Evolutionary conservation across 495 filamentous ascomycete genomes (phyloP).

Genomic region (Staphylotrichum tortipilum): DNA sequence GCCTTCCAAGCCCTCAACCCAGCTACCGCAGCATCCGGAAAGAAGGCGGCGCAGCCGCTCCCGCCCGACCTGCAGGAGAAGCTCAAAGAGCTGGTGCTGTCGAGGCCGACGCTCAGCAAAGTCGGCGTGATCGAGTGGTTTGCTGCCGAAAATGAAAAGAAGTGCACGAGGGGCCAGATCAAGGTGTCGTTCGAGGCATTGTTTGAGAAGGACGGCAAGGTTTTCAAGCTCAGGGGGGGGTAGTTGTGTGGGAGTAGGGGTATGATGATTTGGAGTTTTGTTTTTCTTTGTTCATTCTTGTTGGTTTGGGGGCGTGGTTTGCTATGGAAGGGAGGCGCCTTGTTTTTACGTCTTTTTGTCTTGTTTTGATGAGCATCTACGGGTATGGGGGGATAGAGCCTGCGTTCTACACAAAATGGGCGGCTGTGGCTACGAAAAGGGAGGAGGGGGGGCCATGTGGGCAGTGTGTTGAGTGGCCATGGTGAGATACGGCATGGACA

Average conservation of each 20-base stretch:
- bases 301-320: no score
- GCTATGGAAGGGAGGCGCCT: no score
- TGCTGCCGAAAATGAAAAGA: conserved; percentile 10
- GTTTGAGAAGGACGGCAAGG: conserved; percentile 15
- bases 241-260: no score
- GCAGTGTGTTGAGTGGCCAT: background rate
- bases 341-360: no score
- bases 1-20: conserved; percentile 18
- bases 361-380: no score
- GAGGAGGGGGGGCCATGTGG: no score
- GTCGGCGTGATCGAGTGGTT: conserved; percentile 24
- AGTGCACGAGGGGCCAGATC: conserved; percentile 14
- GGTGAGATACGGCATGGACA: background rate
- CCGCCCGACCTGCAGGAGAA: conserved; percentile 14
- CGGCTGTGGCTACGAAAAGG: no score
- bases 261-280: no score
- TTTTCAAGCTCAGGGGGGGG: conserved; percentile 19
- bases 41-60: conserved; percentile 17
- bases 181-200: conserved; percentile 21
- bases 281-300: no score
- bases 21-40: conserved; percentile 3
- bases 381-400: no score
- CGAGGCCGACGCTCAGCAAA: conserved; percentile 22
- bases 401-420: no score
- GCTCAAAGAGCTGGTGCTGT: conserved; percentile 18